Evolutionary conservation across 2,329 filamentous ascomycete genomes (phyloP).

Genomic region (Whalleya microplaca): DNA sequence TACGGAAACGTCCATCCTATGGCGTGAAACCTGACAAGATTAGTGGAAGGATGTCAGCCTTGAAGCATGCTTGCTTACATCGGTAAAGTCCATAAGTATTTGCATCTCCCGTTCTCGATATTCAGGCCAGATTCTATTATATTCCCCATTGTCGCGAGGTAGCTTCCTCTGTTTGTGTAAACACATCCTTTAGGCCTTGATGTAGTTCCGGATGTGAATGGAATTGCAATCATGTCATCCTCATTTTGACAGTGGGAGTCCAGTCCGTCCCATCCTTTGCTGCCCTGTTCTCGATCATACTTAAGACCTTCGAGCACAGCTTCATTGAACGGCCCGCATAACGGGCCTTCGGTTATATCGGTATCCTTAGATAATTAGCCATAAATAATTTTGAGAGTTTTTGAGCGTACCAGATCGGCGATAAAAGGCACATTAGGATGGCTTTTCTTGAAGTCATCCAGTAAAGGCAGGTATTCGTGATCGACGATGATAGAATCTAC

Average conservation of each 20-base stretch:
- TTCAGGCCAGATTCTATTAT: constrained; percentile 89
- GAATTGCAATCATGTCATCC: constrained; percentile 80
- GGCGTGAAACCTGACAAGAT: constrained; percentile 59
- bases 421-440: constrained; percentile 72
- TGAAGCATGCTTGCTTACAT: constrained; percentile 68
- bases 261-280: constrained; percentile 76
- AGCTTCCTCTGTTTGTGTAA: constrained; percentile 85
- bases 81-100: constrained; percentile 89
- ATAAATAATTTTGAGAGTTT: background rate
- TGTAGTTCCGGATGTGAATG: constrained; percentile 94
- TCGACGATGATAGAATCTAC: constrained; percentile 89
- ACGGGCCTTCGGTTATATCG: constrained; percentile 72
- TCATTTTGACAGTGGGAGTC: constrained; percentile 73
- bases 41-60: background rate
- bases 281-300: constrained; percentile 68
- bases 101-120: constrained; percentile 67
- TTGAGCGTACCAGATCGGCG: constrained; percentile 62
- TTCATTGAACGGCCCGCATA: constrained; percentile 80
- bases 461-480: constrained; percentile 72
- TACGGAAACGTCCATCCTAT: constrained; percentile 81
- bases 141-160: constrained; percentile 83
- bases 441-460: constrained; percentile 66
- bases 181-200: constrained; percentile 91
- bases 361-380: constrained; percentile 63
- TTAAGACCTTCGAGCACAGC: constrained; percentile 80